phyloP scores from a whole-genome alignment of 768 basidiomycete species.

The Rhizopogon vesiculosus region DNA sequence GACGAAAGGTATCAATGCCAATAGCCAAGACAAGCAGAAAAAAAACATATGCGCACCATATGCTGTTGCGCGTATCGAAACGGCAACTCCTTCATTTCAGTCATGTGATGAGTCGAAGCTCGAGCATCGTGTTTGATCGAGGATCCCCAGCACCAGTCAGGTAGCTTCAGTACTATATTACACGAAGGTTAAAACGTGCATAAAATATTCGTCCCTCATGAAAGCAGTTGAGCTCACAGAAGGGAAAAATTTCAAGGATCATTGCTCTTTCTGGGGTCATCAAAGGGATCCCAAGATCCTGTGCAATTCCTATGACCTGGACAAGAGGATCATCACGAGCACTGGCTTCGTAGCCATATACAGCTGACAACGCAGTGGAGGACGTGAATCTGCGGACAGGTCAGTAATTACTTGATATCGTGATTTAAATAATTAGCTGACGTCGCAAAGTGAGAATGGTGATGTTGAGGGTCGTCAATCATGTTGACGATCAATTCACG shows the following conservation, averaged over 20 bases:
- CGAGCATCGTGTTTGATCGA: no score
- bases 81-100: background rate
- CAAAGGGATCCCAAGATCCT: background rate
- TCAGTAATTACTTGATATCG: background rate
- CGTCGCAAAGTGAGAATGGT: slow-evolving; percentile 11
- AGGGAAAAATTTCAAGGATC: background rate
- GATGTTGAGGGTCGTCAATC: background rate
- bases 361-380: background rate
- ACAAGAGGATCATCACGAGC: background rate
- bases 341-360: no score
- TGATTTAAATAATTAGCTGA: slow-evolving; percentile 2
- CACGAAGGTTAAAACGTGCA: background rate
- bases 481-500: background rate
- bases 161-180: background rate
- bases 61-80: background rate
- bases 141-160: no score
- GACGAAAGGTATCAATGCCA: no score
- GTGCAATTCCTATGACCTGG: background rate
- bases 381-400: slow-evolving; percentile 8
- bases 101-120: background rate
- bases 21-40: no score
- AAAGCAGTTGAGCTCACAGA: slow-evolving; percentile 4
- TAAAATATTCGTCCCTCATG: background rate
- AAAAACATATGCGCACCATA: background rate
- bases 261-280: slow-evolving; percentile 1